Percentiles rank a stretch among this genome's conserved stretches.
Evolutionary conservation across 164 flowering plant genomes (phyloP).

Genomic region (Macadamia tetraphylla): DNA sequence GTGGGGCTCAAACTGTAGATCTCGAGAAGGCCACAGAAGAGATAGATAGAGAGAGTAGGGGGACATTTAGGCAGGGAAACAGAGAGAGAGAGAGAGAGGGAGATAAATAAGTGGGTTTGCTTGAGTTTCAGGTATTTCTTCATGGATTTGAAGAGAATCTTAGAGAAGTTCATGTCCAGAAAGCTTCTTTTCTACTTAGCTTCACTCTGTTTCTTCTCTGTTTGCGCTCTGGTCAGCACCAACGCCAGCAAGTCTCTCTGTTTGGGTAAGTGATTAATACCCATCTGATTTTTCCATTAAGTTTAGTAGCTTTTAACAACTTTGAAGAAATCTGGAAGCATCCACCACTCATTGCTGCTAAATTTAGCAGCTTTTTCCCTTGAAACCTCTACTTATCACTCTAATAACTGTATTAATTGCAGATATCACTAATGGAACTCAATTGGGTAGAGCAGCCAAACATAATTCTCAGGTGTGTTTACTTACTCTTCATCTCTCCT

Average conservation of each 20-base stretch:
- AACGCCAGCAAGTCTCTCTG: slow-evolving; percentile 14
- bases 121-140: slow-evolving; percentile 6
- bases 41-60: neutral
- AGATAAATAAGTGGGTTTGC: neutral
- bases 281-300: neutral
- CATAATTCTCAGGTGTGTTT: slow-evolving; percentile 13
- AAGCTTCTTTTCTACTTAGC: slow-evolving; percentile 13
- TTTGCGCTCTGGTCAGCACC: slow-evolving; percentile 23
- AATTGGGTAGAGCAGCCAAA: slow-evolving; percentile 1
- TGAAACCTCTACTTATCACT: neutral
- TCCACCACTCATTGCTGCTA: slow-evolving; percentile 1
- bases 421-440: slow-evolving; percentile 5
- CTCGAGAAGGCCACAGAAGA: neutral
- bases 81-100: neutral
- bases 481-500: neutral
- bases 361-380: neutral
- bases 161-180: slow-evolving; percentile 7
- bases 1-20: slow-evolving; percentile 5
- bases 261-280: slow-evolving; percentile 19
- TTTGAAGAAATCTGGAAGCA: neutral
- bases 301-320: neutral
- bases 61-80: neutral
- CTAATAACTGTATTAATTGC: neutral
- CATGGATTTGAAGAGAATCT: slow-evolving; percentile 22
- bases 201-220: slow-evolving; percentile 30